phyloP scores from a whole-genome alignment of 2,329 filamentous ascomycete species.

The Exophiala sp. region DNA sequence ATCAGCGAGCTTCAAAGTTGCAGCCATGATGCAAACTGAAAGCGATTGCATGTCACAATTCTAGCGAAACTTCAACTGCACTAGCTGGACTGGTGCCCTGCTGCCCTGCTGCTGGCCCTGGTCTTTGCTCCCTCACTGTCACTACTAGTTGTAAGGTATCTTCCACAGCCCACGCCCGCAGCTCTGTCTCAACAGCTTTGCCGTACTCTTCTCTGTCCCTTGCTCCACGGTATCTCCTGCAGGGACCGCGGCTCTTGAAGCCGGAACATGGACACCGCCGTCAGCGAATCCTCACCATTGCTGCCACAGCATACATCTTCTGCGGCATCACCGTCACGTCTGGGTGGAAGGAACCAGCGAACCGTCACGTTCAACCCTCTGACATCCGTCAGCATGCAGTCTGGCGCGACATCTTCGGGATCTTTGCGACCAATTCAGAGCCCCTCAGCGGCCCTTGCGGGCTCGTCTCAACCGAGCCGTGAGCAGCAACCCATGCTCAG shows the following conservation, averaged over 20 bases:
- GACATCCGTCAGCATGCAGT: conserved; percentile 42
- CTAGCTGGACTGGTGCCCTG: background rate
- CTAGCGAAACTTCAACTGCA: too few relatives aligned
- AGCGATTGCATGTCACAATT: background rate
- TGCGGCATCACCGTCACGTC: conserved; percentile 26
- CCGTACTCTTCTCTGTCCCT: background rate
- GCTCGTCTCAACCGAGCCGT: conserved; percentile 31
- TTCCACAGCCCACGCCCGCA: background rate
- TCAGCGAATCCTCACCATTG: conserved; percentile 39
- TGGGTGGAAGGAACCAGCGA: conserved; percentile 35
- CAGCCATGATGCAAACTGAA: background rate
- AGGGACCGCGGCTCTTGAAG: background rate
- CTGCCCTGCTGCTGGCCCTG: background rate
- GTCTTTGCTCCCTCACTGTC: background rate
- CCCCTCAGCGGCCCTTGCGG: conserved; percentile 35
- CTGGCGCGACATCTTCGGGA: conserved; percentile 38
- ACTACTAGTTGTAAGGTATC: background rate
- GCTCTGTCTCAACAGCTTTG: background rate
- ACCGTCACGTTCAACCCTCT: conserved; percentile 47
- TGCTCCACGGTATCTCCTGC: background rate
- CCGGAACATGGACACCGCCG: conserved; percentile 32
- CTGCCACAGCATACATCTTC: conserved; percentile 35
- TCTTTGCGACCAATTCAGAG: conserved; percentile 39
- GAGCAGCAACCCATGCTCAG: conserved; percentile 59
- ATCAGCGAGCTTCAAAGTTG: background rate